Evolutionary conservation across 179 eudicot species (phyloP).

Genomic region (Gypsophila paniculata): DNA sequence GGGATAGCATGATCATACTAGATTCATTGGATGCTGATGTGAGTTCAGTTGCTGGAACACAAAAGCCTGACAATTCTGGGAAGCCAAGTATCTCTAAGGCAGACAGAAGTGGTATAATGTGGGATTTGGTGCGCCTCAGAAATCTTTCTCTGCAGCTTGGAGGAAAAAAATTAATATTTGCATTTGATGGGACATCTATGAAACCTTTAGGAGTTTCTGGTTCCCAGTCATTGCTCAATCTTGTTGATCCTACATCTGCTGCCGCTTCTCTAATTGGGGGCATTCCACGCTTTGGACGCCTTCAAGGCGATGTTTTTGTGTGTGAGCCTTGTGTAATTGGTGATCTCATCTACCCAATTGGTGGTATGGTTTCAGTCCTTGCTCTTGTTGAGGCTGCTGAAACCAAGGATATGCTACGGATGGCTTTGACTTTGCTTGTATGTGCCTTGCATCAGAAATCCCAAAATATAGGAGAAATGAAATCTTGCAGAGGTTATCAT

Average conservation of each 20-base stretch:
- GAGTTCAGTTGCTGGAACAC: conserved; percentile 50
- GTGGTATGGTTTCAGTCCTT: conserved; percentile 90
- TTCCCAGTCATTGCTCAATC: conserved; percentile 83
- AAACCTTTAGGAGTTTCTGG: conserved; percentile 76
- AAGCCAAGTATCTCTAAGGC: conserved; percentile 59
- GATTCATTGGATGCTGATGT: conserved; percentile 86
- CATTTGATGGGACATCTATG: conserved; percentile 90
- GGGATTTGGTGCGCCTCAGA: conserved; percentile 93
- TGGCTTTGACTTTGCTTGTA: conserved; percentile 85
- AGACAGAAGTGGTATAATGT: conserved; percentile 91
- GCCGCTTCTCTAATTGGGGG: conserved; percentile 99
- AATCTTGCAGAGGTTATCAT: conserved; percentile 89
- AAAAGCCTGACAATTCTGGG: conserved; percentile 62
- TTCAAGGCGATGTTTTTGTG: conserved; percentile 78
- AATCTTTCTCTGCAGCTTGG: conserved; percentile 80
- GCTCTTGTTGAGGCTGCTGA: conserved; percentile 99
- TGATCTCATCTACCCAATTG: conserved; percentile 82
- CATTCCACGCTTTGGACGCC: conserved; percentile 96
- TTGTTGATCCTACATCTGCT: conserved; percentile 93
- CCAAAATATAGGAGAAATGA: conserved; percentile 89
- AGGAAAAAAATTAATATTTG: conserved; percentile 95
- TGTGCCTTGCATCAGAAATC: conserved; percentile 98
- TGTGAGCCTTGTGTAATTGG: conserved; percentile 93
- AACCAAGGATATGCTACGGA: conserved; percentile 92
- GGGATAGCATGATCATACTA: conserved; percentile 93